Base-by-base conservation (phyloP, 768 basidiomycete species). In the Glaciozyma martinii region DNA sequence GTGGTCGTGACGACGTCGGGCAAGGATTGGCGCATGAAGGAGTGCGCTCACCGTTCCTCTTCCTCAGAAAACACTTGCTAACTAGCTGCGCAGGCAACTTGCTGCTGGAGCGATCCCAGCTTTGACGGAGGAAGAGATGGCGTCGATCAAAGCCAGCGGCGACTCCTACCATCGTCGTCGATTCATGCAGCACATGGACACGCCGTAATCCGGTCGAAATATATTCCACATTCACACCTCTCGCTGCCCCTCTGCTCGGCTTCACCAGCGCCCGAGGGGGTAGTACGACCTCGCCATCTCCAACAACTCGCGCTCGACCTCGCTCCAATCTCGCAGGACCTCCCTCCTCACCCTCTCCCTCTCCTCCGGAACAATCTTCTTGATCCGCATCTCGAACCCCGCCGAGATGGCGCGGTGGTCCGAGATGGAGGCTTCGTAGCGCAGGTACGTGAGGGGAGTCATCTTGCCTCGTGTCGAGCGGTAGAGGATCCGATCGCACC, bases 401-500 rank as follows among this genome's bases (percentile, higher is more conserved):
- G 62, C 68, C 3, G 58, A 61, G 59, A 67, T 64, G 83, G 12
- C 62, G 78, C 74, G 33, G 91, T 85, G 58, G 77, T 97, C 92
- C 10, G 88, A 89, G 8, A 92, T 84, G 68, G 89, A 87, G 57
- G 81, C 82, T 76, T 95, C 92, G 76, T 90, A 93, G 25, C 94
- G 81, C 49, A 76, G 76, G 76, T 99, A 95, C 71, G 84, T 83
- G 70, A 89, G 65, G 74, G 83, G 81, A 60, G 78, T 74, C 33
- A 94, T 85, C 9, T 89, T 80, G 15, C 75, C 65, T 0, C 53
- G 54, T 25, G 63, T 53, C 19, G 65, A 73, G 5, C 85, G 83
- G 84, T 86, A 94, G 46, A 98, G 78, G 30, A 99, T 83, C 8
- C 94, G 86, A 75, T 99, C 94, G 74, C 94, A 99, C 92, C 93